These are phyloP conservation scores for Phymatotrichopsis omnivora DNA, from an alignment of 2,329 filamentous ascomycete species.

Conservation along the genomic window DNA sequence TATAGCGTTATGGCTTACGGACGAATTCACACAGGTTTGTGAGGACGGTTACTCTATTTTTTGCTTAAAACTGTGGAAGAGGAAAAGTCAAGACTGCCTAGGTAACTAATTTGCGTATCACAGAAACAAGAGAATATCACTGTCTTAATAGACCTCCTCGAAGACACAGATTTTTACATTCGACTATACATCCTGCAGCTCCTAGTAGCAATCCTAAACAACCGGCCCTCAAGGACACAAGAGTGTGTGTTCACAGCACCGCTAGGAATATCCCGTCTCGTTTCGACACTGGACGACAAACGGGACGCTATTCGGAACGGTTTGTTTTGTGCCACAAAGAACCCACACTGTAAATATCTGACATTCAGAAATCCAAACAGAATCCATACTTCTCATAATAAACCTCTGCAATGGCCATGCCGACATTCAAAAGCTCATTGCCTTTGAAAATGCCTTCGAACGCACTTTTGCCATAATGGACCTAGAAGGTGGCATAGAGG, in stretches of 20 bases:
- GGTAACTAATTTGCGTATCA: neutral
- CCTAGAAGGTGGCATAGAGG: slow-evolving; percentile 72
- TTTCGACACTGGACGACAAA: slow-evolving; percentile 70
- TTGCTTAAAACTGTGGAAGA: neutral
- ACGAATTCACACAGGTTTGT: slow-evolving; percentile 83
- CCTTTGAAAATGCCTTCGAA: slow-evolving; percentile 89
- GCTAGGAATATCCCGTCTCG: slow-evolving; percentile 75
- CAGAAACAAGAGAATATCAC: slow-evolving; percentile 86
- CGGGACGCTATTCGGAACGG: slow-evolving; percentile 78
- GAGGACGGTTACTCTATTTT: neutral
- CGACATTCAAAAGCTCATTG: slow-evolving; percentile 89
- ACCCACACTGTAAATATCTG: neutral
- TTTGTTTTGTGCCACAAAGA: slow-evolving; percentile 28
- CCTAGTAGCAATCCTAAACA: slow-evolving; percentile 71
- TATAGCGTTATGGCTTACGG: slow-evolving; percentile 88
- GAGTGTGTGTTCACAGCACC: slow-evolving; percentile 88
- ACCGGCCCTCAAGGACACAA: slow-evolving; percentile 82
- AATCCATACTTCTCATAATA: slow-evolving; percentile 75
- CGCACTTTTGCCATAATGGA: slow-evolving; percentile 73
- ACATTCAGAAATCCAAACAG: slow-evolving; percentile 35
- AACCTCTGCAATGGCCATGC: slow-evolving; percentile 76
- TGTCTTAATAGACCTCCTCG: slow-evolving; percentile 76
- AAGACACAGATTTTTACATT: slow-evolving; percentile 78
- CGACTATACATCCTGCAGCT: slow-evolving; percentile 85
- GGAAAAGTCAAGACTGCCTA: no score